Evolutionary conservation across 139 green algal species (phyloP), one percentile per base, ranked within the genome.

Genomic region (Coelastrella sp.): DNA sequence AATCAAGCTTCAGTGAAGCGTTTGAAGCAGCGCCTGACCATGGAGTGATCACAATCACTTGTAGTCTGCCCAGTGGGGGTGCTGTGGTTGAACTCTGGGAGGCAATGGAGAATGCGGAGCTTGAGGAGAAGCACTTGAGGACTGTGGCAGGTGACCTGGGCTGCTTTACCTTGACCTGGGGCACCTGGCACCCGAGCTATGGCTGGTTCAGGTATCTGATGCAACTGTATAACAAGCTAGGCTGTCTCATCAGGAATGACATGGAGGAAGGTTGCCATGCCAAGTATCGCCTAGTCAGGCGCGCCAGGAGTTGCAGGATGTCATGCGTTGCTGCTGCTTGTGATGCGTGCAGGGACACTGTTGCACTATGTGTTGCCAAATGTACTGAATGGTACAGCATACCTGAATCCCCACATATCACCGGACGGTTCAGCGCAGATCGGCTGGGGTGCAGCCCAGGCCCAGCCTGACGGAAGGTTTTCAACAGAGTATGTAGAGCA

Each of bases 51-150:
- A 91, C 88, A 32, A 88, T 91, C 71, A 88, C 80, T 23, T 68
- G 58, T 65, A 71, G 13, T 14, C 88, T 91, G 88, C 88, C 88
- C 11, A 82, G 80, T 68, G 88, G 88, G 7, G 88, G 88, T 7
- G 88, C 88, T 79, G 80, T 91, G n/a, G 88, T 68, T 17, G 80
- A 91, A 13, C 71, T 91, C 22, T 91, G 88, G 88, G 80, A 65
- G 2, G 88, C 88, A 7, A 71, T 91, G 80, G 80, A 88, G 88
- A 74, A 83, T 68, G 80, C 80, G 22, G 88, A 60, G 7, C 14
- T 82, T 14, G 54, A 22, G 17, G 78, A 80, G 7, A 71, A 23
- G 11, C 78, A 91, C 54, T 56, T 86, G 19, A 3, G 13, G 5
- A 22, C 14, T 5, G 61, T 90, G 20, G 86, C 86, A 79, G 74